phyloP scores from a whole-genome alignment of 176 grass and related monocot species.

The Aegilops tauschii region DNA sequence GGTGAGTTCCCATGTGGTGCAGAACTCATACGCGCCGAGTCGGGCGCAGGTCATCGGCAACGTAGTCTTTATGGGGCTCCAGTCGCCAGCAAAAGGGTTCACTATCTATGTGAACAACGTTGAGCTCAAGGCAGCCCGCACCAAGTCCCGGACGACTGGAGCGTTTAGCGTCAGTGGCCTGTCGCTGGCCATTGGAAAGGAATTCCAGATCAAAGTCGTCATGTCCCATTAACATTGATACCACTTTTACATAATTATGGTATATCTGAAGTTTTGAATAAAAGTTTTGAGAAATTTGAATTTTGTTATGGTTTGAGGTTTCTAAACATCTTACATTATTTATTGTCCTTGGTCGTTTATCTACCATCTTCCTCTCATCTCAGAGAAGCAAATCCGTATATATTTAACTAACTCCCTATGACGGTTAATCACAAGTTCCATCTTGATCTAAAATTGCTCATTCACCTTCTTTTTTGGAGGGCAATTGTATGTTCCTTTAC shows the following conservation, averaged over 20 bases:
- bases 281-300: background rate
- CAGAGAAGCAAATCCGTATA: too few species aligned
- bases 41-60: conserved; percentile 33
- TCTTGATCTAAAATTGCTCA: too few species aligned
- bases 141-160: background rate
- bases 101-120: conserved; percentile 28
- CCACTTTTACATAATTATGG: background rate
- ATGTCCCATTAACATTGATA: conserved; percentile 3
- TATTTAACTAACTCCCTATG: too few species aligned
- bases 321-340: background rate
- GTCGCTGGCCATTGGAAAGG: conserved; percentile 42
- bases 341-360: too few species aligned
- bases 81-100: background rate
- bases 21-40: conserved; percentile 34
- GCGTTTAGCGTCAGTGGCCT: conserved; percentile 42
- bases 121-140: conserved; percentile 7
- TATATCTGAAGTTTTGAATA: background rate
- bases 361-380: too few species aligned
- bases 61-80: conserved; percentile 63
- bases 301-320: background rate
- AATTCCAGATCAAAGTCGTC: conserved; percentile 60
- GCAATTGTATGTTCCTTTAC: too few species aligned
- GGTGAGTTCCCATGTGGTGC: conserved; percentile 54
- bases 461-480: too few species aligned
- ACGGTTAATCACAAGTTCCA: too few species aligned